Conservation (phyloP, 78 protist species). For the Parvularia atlantis region DNA sequence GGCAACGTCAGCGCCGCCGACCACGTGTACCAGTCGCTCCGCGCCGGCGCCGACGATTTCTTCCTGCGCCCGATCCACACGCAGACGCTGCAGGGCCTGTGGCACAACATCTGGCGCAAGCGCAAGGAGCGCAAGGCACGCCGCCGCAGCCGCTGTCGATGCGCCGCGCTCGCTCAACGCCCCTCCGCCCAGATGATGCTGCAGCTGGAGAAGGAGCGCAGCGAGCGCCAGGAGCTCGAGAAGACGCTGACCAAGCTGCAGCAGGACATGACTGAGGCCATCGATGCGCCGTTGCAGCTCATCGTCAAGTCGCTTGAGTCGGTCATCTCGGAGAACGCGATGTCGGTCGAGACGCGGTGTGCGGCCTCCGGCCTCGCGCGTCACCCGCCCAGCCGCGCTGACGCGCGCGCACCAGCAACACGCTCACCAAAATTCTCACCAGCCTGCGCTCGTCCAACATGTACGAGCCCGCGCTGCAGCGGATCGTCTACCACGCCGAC, state of each 20-base stretch:
- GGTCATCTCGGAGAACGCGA: too few species aligned
- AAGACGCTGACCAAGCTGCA: not conserved
- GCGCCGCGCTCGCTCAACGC: not conserved
- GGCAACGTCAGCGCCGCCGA: not conserved
- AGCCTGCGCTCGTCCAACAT: too few species aligned
- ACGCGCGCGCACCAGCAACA: too few species aligned
- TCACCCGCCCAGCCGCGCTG: too few species aligned
- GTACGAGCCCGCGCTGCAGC: too few species aligned
- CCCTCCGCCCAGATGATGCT: not conserved
- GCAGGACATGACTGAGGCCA: not conserved
- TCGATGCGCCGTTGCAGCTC: not conserved
- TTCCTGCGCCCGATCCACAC: not conserved
- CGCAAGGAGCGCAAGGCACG: not conserved
- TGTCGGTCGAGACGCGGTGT: too few species aligned
- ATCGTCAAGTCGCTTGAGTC: too few species aligned
- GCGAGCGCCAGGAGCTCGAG: not conserved
- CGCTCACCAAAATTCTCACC: too few species aligned
- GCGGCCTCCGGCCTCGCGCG: too few species aligned
- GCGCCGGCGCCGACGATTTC: conserved; percentile 9
- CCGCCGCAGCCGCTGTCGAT: too few species aligned
- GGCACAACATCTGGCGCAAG: conserved; percentile 5
- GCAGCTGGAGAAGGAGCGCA: not conserved
- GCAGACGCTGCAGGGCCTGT: not conserved
- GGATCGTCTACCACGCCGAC: too few species aligned
- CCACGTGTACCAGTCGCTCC: not conserved